phyloP scores from a whole-genome alignment of 2,329 filamentous ascomycete species.

The Arthroderma sp. region DNA sequence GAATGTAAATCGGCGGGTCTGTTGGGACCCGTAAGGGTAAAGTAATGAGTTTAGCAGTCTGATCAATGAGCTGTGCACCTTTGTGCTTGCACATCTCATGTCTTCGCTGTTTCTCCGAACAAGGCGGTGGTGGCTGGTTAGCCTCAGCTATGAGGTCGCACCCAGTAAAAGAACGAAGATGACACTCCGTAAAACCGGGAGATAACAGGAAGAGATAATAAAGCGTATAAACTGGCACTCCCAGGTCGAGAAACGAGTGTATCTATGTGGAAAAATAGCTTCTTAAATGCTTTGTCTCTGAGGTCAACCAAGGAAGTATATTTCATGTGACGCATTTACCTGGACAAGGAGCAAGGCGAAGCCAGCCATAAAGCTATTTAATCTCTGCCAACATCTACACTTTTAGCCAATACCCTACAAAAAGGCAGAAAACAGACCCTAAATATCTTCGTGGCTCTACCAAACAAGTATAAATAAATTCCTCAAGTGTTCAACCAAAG shows the following conservation, averaged over 20 bases:
- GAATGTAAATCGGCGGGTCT: neutral
- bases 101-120: neutral
- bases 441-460: neutral
- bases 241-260: neutral
- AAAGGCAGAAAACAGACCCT: neutral
- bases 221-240: neutral
- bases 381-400: neutral
- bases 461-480: neutral
- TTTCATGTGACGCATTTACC: constrained; percentile 1
- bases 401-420: neutral
- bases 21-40: neutral
- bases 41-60: neutral
- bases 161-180: neutral
- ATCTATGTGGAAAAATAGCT: neutral
- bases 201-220: no score
- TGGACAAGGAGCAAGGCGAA: neutral
- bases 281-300: neutral
- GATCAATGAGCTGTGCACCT: neutral
- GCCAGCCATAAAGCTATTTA: neutral
- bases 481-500: neutral
- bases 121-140: neutral
- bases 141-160: neutral
- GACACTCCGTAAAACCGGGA: neutral
- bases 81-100: neutral
- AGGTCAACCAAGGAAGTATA: neutral